Percentiles rank a stretch among this genome's conserved stretches.
Evolutionary conservation across 176 grass and related monocot species (phyloP).

Genomic region (Stipa capillata): DNA sequence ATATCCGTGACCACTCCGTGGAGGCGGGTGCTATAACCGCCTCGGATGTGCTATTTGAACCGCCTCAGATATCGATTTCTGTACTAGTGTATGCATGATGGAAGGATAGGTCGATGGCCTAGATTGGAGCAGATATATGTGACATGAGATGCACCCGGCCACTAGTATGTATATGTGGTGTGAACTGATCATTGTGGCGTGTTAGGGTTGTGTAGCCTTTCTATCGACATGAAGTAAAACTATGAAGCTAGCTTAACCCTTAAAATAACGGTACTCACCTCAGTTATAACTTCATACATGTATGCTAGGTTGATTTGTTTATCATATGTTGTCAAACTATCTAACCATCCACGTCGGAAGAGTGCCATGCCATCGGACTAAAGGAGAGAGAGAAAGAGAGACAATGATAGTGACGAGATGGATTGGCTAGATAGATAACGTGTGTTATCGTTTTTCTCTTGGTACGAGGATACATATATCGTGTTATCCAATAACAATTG

Average conservation of each 20-base stretch:
- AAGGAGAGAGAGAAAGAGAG: neutral
- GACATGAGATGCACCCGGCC: neutral
- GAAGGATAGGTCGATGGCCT: neutral
- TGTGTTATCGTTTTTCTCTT: no score
- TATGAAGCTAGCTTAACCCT: neutral
- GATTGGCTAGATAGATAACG: neutral
- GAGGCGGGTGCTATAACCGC: no score
- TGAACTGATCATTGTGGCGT: neutral
- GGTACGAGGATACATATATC: no score
- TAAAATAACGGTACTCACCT: neutral
- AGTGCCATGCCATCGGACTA: neutral
- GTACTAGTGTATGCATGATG: no score
- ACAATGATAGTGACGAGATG: neutral
- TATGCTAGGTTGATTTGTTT: neutral
- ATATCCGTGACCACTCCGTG: no score
- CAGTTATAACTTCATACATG: neutral
- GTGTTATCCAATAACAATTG: no score
- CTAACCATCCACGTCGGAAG: neutral
- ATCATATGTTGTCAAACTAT: neutral
- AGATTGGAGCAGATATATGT: neutral
- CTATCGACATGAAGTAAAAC: neutral
- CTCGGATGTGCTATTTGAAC: no score
- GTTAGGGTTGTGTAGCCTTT: neutral
- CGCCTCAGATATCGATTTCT: no score
- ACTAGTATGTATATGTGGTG: neutral